Evolutionary conservation across 306 rosid species (phyloP), one percentile per base, ranked within the genome.

Genomic region (Cucurbita moschata): DNA sequence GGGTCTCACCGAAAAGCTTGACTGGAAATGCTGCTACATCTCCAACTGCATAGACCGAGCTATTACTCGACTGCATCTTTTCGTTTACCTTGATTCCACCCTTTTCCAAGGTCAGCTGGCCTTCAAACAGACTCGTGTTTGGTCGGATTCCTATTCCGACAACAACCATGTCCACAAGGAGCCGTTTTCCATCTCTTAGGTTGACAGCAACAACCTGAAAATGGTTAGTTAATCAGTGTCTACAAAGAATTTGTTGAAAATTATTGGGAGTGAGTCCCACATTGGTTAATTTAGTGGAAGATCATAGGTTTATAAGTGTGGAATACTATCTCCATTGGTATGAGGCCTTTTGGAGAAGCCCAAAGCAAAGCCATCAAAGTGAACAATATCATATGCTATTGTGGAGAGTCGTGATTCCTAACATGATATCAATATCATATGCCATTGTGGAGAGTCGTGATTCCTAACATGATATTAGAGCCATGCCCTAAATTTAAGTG

Each of bases 81-180:
- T 92, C 99, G 53, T 94, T 91, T 77, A 94, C 99, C 82, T 91
- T 94, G 86, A 94, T 94, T 72, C 99, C 99, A 62, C 99, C 99
- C 83, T 94, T 94, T 84, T 94, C 97, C 91, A 89, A 61, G 38
- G 96, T 94, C 62, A 94, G 90, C 71, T 94, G 99, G 47, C 99
- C 99, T 88, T 94, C 99, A 81, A 94, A 94, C 15, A 94, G 84
- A 79, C 96, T 82, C 3, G 96, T 89, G 81, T 91, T 94, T n/a
- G 99, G 99, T 46, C 99, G 96, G 61, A 94, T 91, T 51, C 99
- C 99, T 71, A 94, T 94, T 81, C 99, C 99, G 77, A 89, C 97
- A 71, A 94, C 96, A 73, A 94, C 99, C 92, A 89, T 88, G 87
- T 87, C 91, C 1, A 84, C 87, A 7, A 87, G 87, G 64, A 94